Percentiles rank a stretch among this genome's conserved stretches.
Evolutionary conservation across 768 basidiomycete species (phyloP).

Genomic region (Suillus alpinus): DNA sequence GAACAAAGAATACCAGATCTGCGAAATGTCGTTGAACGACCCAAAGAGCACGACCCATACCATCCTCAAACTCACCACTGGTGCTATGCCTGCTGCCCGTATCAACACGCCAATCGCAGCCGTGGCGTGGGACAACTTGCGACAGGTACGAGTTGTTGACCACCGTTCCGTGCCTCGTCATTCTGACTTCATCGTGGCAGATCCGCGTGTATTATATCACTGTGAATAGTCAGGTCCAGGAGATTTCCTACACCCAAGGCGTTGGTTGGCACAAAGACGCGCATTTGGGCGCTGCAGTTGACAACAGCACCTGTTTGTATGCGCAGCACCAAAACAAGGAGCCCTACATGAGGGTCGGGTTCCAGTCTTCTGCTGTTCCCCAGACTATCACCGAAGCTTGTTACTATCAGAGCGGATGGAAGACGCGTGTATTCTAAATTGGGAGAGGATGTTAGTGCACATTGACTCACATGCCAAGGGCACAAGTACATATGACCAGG

Average conservation of each 20-base stretch:
- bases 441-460: background rate
- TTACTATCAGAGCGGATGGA: background rate
- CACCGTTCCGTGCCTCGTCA: background rate
- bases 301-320: background rate
- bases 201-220: background rate
- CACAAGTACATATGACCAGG: background rate
- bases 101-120: background rate
- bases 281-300: background rate
- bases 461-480: background rate
- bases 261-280: background rate
- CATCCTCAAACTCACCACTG: background rate
- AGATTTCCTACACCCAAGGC: background rate
- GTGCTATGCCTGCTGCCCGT: background rate
- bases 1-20: background rate
- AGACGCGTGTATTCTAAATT: background rate
- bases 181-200: background rate
- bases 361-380: background rate
- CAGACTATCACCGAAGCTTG: background rate
- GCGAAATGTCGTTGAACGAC: background rate
- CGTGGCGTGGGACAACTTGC: background rate
- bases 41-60: background rate
- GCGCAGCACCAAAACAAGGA: background rate
- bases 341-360: background rate
- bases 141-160: background rate
- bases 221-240: background rate